Conservation (phyloP, 208 protist species). For the Leishmania arabica region DNA sequence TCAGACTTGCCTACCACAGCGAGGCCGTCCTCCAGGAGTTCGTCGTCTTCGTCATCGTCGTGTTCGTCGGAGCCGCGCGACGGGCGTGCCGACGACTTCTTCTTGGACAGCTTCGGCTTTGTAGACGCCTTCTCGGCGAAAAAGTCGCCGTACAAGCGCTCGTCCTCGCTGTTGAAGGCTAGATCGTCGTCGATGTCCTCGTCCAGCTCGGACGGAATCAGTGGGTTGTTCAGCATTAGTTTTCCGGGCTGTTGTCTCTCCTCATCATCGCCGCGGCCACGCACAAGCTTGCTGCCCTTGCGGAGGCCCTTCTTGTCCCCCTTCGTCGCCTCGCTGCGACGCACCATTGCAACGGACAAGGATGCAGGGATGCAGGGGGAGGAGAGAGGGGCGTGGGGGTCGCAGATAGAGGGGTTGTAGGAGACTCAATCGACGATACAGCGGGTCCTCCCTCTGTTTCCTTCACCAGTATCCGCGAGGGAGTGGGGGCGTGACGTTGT, state of each 20-base stretch:
- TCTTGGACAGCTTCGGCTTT: constrained; percentile 33
- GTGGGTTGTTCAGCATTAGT: constrained; percentile 80
- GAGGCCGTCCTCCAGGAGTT: constrained; percentile 44
- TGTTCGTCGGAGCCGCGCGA: not conserved
- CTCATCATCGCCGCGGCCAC: constrained; percentile 24
- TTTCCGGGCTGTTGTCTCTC: constrained; percentile 59
- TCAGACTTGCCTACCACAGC: constrained; percentile 51
- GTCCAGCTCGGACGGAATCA: constrained; percentile 85
- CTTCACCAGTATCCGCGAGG: not conserved
- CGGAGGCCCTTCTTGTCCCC: constrained; percentile 13
- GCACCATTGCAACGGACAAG: constrained; percentile 7
- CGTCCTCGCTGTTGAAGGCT: constrained; percentile 91
- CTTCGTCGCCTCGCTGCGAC: constrained; percentile 11
- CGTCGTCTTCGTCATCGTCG: constrained; percentile 47
- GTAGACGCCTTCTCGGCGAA: constrained; percentile 42
- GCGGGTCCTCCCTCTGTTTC: not conserved
- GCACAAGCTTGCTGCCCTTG: constrained; percentile 6
- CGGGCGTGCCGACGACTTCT: constrained; percentile 17
- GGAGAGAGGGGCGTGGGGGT: not conserved
- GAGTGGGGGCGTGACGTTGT: not conserved
- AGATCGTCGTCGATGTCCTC: constrained; percentile 93
- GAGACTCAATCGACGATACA: not conserved
- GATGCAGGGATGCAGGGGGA: not conserved
- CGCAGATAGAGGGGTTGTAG: not conserved
- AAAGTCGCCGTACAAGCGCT: constrained; percentile 86